phyloP scores from a whole-genome alignment of 176 grass and related monocot genomes.

The Oryza nivara region DNA sequence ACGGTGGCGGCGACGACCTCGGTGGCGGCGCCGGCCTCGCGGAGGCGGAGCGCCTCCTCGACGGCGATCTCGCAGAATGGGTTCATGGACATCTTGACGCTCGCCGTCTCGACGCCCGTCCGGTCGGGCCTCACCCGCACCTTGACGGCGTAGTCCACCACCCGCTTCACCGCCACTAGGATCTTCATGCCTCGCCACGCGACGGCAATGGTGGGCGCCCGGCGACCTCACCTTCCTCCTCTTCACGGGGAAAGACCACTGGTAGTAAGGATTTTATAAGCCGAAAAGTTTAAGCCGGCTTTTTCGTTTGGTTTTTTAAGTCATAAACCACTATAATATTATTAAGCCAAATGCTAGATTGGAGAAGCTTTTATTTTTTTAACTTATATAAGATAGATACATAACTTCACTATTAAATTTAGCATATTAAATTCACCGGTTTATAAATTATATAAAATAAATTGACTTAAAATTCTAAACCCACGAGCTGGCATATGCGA shows the following conservation, averaged over 20 bases:
- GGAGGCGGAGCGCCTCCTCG: constrained; percentile 80
- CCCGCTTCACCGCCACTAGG: constrained; percentile 86
- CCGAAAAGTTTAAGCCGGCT: too few species aligned
- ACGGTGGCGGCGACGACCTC: constrained; percentile 86
- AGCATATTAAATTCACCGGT: too few species aligned
- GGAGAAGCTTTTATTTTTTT: too few species aligned
- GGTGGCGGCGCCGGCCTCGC: constrained; percentile 62
- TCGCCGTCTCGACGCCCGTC: constrained; percentile 74
- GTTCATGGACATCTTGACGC: constrained; percentile 98
- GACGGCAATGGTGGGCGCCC: background rate
- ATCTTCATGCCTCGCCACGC: constrained; percentile 75
- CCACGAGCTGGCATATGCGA: too few species aligned
- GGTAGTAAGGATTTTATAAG: too few species aligned
- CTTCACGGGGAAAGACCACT: background rate
- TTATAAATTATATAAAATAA: too few species aligned
- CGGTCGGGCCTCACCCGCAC: constrained; percentile 77
- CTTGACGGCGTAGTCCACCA: constrained; percentile 95
- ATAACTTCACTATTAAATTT: too few species aligned
- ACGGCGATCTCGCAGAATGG: constrained; percentile 97
- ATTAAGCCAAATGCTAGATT: too few species aligned
- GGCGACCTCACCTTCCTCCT: background rate
- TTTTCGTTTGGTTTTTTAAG: too few species aligned
- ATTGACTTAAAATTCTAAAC: too few species aligned
- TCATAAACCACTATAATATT: too few species aligned
- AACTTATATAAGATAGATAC: too few species aligned